Base-by-base conservation (phyloP, 345 rosid species). In the Microcos paniculata region DNA sequence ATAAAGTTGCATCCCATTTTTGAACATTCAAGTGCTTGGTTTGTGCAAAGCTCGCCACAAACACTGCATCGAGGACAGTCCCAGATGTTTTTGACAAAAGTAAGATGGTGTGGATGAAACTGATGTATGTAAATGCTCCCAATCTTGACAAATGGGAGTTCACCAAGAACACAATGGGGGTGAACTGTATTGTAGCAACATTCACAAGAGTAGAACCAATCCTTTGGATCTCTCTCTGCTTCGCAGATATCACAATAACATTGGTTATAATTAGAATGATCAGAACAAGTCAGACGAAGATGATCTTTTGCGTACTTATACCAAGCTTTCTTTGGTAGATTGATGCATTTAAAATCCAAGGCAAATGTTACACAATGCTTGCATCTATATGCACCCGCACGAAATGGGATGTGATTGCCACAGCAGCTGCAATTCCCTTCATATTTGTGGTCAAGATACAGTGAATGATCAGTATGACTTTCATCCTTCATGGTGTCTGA, bases 201-300 rank as follows among this genome's bases (percentile, higher is more conserved):
- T n/a, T 2, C 59, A 3, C 69, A 57, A 19, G 12, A 28, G 48
- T 73, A 67, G 23, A 72, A 78, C 67, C 75, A 72, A 35, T 63
- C 11, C 16, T 19, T 58, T 11, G 26, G 74, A 48, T 73, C 70
- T 65, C 59, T 77, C 43, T 71, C 48, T 65, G 58, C 76, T 49
- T 70, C 70, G 51, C 72, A 28, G 4, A 72, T 76, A 24, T 76
- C 74, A 64, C 81, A 78, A 49, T 78, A 63, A 30, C 10, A 33
- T 46, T 42, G 46, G 46, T 6, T 42, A 42, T 11, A 13, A 42
- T 42, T 13, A 42, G 10, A 11, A 42, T 9, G 16, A 2, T 70
- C 81, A 30, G 55, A 64, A 23, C 52, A 78, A 66, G 73, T 55
- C 19, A 78, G 45, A 35, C 12, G 8, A 42, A 78, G 77, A 73